A percentile compares a stretch with the other conserved stretches of the same genome.
phyloP scores from a whole-genome alignment of 805 yeast species.

The Candida ipomoeae region DNA sequence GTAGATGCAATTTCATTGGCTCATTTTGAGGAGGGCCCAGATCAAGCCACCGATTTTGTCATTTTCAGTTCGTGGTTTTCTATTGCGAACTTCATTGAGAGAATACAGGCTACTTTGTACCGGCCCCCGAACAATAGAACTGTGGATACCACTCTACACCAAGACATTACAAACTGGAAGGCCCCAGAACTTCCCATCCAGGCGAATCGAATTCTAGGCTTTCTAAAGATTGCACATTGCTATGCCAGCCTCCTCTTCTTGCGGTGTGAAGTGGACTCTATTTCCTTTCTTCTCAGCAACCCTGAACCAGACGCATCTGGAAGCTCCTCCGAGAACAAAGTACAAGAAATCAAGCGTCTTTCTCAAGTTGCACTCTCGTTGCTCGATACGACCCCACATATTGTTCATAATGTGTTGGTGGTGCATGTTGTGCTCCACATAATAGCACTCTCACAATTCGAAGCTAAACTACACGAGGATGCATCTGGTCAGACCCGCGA shows the following conservation, averaged over 20 bases:
- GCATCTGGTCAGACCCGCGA: not conserved
- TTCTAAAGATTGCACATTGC: conserved; percentile 2
- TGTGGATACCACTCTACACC: not conserved
- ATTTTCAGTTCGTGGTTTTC: conserved; percentile 1
- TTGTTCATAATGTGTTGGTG: conserved; percentile 3
- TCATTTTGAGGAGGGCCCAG: conserved; percentile 1
- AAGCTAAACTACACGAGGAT: not conserved
- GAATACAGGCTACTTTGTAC: conserved; percentile 3
- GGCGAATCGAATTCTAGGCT: not conserved
- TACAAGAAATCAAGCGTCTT: not conserved
- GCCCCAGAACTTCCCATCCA: not conserved
- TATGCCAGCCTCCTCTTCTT: conserved; percentile 1
- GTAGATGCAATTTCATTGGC: not conserved
- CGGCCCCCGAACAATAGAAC: conserved; percentile 1
- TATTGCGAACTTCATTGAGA: not conserved
- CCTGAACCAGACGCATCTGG: not conserved
- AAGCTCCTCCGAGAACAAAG: not conserved
- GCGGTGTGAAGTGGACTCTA: conserved; percentile 4
- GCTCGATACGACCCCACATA: not conserved
- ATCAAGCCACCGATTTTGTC: not conserved
- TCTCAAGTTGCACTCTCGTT: not conserved
- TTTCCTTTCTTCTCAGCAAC: conserved; percentile 2
- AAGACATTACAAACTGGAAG: conserved; percentile 1
- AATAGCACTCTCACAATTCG: not conserved
- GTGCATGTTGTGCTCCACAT: conserved; percentile 3